Evolutionary conservation across 2,329 filamentous ascomycete species (phyloP), one percentile per base, ranked within the genome.

Genomic region (Exophiala calicioides): DNA sequence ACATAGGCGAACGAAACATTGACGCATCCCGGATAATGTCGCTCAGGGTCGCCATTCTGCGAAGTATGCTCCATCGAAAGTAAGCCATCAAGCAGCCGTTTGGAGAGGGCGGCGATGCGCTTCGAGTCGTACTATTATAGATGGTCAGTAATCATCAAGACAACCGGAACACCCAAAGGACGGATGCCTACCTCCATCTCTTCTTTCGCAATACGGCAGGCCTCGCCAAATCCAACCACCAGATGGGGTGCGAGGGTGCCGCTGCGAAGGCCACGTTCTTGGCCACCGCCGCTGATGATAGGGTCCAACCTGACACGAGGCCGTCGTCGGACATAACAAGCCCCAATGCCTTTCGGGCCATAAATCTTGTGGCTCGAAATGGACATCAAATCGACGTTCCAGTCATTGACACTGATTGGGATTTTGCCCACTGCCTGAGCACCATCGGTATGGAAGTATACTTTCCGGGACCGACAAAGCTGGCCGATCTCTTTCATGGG

Each of bases 361-460:
- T 98, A 98, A 44, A 98, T 95, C 73, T 98, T 98, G 74, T 98
- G 93, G 21, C 88, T 90, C 6, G 93, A 97, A 52, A 98, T 96
- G 21, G 91, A 97, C 91, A 98, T 96, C 64, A 98, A 74, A 66
- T 98, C 93, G 56, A 98, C 85, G 68, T 96, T 94, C 89, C 95
- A 91, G 69, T 88, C 87, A 69, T 97, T 96, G 63, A 98, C 93
- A 62, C 96, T 90, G 36, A 98, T 74, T 0, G 90, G 89, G 38
- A 98, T 96, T 76, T 98, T 98, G 64, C 93, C 93, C n/a, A 97
- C 90, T 12, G 93, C 93, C 73, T 98, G 93, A 1, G 93, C 93
- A 40, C 79, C 93, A 68, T 98, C 93, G 18, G 90, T 95, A 72
- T 98, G 93, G 81, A 98, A 98, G 71, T 96, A 98, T 33, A 96